These are phyloP conservation scores for Trypanosoma scelopori DNA, from an alignment of 208 protist species.

Conservation along the genomic window DNA sequence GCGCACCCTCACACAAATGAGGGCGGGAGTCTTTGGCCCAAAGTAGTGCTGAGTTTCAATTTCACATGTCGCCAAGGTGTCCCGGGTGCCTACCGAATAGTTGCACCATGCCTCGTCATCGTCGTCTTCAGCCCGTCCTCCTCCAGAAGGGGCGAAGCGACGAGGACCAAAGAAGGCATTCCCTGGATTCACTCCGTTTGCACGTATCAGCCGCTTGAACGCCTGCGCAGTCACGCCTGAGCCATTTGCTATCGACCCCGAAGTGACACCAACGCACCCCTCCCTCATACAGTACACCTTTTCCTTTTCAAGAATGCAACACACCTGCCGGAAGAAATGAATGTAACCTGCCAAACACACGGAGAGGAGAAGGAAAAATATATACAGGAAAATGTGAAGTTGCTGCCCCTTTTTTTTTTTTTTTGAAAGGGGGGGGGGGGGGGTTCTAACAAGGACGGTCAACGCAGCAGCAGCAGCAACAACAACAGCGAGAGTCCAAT, in stretches of 20 bases:
- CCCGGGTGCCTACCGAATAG: slow-evolving; percentile 33
- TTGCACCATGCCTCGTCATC: slow-evolving; percentile 38
- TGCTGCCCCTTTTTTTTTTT: no score
- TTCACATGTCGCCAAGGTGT: slow-evolving; percentile 54
- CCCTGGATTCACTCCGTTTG: slow-evolving; percentile 23
- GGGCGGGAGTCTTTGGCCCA: slow-evolving; percentile 26
- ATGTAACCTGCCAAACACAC: no score
- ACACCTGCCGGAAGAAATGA: no score
- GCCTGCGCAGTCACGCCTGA: neutral
- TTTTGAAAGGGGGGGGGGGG: no score
- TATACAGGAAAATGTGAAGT: no score
- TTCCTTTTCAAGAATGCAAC: no score
- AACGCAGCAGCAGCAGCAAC: no score
- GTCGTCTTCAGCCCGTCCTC: neutral
- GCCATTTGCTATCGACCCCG: neutral
- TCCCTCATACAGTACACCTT: neutral
- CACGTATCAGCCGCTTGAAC: slow-evolving; percentile 25
- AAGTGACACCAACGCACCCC: neutral
- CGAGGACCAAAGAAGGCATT: slow-evolving; percentile 14
- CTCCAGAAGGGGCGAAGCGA: neutral
- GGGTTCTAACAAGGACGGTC: no score
- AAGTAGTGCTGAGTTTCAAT: slow-evolving; percentile 42
- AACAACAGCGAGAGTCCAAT: no score
- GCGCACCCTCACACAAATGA: slow-evolving; percentile 35
- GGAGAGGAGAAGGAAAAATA: no score